phyloP scores from a whole-genome alignment of 805 yeast genomes.

The Barnettozyma vustinii region DNA sequence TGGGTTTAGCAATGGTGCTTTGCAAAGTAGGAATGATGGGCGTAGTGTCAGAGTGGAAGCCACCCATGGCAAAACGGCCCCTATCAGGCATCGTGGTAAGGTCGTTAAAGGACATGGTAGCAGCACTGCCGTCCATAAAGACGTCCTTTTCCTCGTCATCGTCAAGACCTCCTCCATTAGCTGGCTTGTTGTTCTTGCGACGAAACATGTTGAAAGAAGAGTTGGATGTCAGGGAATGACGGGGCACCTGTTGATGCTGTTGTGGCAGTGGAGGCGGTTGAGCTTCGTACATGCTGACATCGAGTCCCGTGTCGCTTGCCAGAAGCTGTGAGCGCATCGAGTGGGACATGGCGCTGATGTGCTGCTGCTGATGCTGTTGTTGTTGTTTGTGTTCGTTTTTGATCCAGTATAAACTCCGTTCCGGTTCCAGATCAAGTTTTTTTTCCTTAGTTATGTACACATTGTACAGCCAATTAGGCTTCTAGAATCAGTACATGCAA shows the following conservation, averaged over 20 bases:
- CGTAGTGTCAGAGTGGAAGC: constrained; percentile 47
- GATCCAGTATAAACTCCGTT: neutral
- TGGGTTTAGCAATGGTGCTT: constrained; percentile 24
- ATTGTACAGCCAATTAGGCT: too few species aligned
- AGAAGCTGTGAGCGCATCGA: constrained; percentile 9
- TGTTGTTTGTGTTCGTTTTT: neutral
- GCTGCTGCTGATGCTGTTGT: neutral
- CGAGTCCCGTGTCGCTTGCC: neutral
- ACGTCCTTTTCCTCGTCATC: constrained; percentile 35
- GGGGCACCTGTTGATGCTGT: constrained; percentile 12
- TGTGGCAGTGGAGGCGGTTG: constrained; percentile 17
- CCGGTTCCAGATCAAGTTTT: neutral
- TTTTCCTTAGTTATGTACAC: neutral
- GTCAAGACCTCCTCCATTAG: constrained; percentile 16
- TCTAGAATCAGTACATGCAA: too few species aligned
- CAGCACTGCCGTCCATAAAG: constrained; percentile 27
- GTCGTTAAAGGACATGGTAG: constrained; percentile 55
- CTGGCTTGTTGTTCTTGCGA: neutral
- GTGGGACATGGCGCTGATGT: constrained; percentile 5
- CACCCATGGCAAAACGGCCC: constrained; percentile 53
- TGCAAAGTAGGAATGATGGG: constrained; percentile 69
- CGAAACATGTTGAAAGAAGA: constrained; percentile 2
- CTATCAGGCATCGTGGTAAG: constrained; percentile 58
- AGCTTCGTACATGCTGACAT: constrained; percentile 7
- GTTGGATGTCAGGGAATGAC: constrained; percentile 1